phyloP scores from a whole-genome alignment of 768 basidiomycete species.

The Russula dissimulans region DNA sequence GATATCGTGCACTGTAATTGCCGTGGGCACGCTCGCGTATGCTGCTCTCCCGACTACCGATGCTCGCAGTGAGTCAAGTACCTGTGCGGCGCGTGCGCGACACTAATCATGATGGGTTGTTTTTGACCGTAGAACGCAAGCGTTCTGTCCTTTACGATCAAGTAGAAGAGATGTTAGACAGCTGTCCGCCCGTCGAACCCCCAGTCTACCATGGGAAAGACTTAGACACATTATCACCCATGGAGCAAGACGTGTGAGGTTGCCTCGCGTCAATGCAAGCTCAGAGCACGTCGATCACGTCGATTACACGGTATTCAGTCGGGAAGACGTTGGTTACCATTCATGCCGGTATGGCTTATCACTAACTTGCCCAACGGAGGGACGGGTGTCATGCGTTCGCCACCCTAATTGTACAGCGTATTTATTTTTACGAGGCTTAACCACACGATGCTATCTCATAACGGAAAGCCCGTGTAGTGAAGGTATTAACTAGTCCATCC shows the following conservation, averaged over 20 bases:
- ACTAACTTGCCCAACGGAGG: background rate
- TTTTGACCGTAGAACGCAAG: background rate
- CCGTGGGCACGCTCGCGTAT: background rate
- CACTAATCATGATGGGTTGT: background rate
- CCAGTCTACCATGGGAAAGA: background rate
- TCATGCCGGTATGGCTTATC: too few species aligned
- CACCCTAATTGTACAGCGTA: background rate
- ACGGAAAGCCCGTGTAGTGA: background rate
- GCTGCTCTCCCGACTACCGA: background rate
- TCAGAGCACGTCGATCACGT: too few species aligned
- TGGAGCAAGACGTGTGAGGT: too few species aligned
- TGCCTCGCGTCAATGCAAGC: too few species aligned
- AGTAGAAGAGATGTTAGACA: background rate
- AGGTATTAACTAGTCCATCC: conserved; percentile 67
- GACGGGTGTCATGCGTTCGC: background rate
- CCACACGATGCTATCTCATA: background rate
- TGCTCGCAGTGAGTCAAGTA: background rate
- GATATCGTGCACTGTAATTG: conserved; percentile 2
- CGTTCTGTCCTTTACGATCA: conserved; percentile 1
- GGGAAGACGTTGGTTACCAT: too few species aligned
- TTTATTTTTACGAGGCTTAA: background rate
- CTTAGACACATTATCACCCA: too few species aligned
- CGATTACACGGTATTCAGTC: too few species aligned
- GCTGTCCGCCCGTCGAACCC: background rate
- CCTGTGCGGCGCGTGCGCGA: background rate